A percentile compares a stretch with the other conserved stretches of the same genome.
These are phyloP conservation scores for Tylopilus cervinicoccineus DNA, from an alignment of 768 basidiomycete species.

Conservation along the genomic window DNA sequence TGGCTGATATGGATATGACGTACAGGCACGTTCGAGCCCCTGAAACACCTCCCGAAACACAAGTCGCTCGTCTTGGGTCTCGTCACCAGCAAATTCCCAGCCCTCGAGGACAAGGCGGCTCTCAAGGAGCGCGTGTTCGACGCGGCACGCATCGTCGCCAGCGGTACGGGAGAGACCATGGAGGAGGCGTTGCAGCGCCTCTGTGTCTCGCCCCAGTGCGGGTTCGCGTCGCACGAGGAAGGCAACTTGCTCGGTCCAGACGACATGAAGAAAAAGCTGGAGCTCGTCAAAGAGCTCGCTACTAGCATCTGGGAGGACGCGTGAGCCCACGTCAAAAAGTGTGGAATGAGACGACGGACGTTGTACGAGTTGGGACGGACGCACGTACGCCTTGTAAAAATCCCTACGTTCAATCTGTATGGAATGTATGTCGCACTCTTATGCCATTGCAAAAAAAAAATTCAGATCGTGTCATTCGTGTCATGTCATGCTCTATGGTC, in stretches of 20 bases:
- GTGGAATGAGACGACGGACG: no score
- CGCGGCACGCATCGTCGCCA: constrained; percentile 41
- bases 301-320: constrained; percentile 33
- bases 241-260: constrained; percentile 38
- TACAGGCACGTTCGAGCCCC: constrained; percentile 30
- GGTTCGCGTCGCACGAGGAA: constrained; percentile 45
- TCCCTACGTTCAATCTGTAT: no score
- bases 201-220: constrained; percentile 48
- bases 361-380: neutral
- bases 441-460: neutral
- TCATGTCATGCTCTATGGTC: neutral
- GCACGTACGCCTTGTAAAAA: neutral
- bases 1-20: neutral
- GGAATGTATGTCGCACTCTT: neutral
- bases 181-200: constrained; percentile 39
- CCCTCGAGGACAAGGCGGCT: constrained; percentile 40
- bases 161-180: constrained; percentile 33
- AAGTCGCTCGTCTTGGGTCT: constrained; percentile 42
- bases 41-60: constrained; percentile 30
- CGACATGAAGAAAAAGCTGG: constrained; percentile 31
- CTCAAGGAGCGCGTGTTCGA: constrained; percentile 39
- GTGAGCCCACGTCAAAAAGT: neutral
- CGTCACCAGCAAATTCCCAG: constrained; percentile 41
- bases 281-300: constrained; percentile 35
- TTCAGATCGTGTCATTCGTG: neutral